phyloP scores from a whole-genome alignment of 148 eudicot species.

The Fagopyrum homotropicum region DNA sequence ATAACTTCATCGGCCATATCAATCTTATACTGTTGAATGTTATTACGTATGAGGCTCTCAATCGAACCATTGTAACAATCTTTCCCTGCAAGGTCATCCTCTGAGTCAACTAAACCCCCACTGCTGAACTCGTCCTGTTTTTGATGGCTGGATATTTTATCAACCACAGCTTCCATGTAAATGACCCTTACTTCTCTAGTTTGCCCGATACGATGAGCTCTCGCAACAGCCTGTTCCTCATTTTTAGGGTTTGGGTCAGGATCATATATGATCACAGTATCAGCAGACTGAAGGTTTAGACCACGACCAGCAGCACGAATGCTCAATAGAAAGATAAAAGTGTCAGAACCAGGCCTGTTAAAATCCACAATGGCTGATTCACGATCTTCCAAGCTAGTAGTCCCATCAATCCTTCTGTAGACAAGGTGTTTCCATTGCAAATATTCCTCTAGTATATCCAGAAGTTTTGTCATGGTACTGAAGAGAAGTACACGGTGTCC shows the following conservation, averaged over 20 bases:
- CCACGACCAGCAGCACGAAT: conserved; percentile 99
- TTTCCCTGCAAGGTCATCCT: conserved; percentile 97
- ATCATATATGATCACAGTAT: conserved; percentile 93
- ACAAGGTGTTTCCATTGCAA: conserved; percentile 91
- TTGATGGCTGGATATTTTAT: conserved; percentile 81
- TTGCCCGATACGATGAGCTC: conserved; percentile 99
- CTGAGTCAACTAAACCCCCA: conserved; percentile 72
- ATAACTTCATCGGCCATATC: conserved; percentile 99
- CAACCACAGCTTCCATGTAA: conserved; percentile 97
- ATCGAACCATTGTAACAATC: conserved; percentile 95
- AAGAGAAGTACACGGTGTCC: conserved; percentile 98
- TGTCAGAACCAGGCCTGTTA: conserved; percentile 66
- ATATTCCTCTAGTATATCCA: conserved; percentile 92
- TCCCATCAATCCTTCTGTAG: conserved; percentile 91
- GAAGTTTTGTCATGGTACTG: conserved; percentile 97
- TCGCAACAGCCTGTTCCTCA: conserved; percentile 98
- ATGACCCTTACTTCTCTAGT: conserved; percentile 96
- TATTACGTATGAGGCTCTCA: conserved; percentile 87
- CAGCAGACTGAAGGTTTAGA: conserved; percentile 93
- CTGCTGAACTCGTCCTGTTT: conserved; percentile 85
- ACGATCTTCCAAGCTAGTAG: conserved; percentile 92
- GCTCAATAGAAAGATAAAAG: conserved; percentile 93
- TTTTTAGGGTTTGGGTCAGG: conserved; percentile 99
- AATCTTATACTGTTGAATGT: conserved; percentile 96
- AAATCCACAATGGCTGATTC: conserved; percentile 95